phyloP scores from a whole-genome alignment of 768 basidiomycete genomes.

The Peribolospora baueri region DNA sequence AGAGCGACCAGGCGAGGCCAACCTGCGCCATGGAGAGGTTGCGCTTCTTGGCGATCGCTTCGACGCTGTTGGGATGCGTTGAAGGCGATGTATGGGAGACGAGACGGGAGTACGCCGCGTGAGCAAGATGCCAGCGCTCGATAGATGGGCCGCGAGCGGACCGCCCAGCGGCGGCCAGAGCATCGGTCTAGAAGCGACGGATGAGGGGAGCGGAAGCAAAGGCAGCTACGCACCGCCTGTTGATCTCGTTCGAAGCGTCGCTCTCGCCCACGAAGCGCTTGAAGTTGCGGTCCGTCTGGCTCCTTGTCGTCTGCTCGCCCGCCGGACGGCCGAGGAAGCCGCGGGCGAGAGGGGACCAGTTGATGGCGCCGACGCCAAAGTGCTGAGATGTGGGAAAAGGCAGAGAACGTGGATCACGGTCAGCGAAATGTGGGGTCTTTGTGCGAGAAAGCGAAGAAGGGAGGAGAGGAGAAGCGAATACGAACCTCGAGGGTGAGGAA shows the following conservation, averaged over 20 bases:
- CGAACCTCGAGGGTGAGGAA: too few species aligned
- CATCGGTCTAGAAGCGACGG: too few species aligned
- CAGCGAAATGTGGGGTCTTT: constrained; percentile 8
- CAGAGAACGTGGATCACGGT: background rate
- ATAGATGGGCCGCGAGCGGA: too few species aligned
- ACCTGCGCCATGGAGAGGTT: constrained; percentile 10
- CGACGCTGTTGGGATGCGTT: too few species aligned
- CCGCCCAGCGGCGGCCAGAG: too few species aligned
- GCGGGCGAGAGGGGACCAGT: constrained; percentile 34
- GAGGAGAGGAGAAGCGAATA: too few species aligned
- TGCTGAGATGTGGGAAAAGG: constrained; percentile 1
- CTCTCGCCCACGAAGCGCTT: background rate
- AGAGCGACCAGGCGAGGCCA: constrained; percentile 17
- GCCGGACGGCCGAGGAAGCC: constrained; percentile 21
- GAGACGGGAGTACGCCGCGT: too few species aligned
- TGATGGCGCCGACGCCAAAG: constrained; percentile 30
- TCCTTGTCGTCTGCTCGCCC: background rate
- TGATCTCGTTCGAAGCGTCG: background rate
- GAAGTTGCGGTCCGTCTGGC: background rate
- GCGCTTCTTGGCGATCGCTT: constrained; percentile 1
- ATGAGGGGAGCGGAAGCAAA: too few species aligned
- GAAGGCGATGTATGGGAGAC: too few species aligned
- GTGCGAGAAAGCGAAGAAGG: too few species aligned
- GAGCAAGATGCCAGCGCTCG: too few species aligned
- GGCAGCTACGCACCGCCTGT: background rate